These are phyloP conservation scores for Carex cristatella DNA, from an alignment of 176 grass and related monocot species.

Conservation along the genomic window DNA sequence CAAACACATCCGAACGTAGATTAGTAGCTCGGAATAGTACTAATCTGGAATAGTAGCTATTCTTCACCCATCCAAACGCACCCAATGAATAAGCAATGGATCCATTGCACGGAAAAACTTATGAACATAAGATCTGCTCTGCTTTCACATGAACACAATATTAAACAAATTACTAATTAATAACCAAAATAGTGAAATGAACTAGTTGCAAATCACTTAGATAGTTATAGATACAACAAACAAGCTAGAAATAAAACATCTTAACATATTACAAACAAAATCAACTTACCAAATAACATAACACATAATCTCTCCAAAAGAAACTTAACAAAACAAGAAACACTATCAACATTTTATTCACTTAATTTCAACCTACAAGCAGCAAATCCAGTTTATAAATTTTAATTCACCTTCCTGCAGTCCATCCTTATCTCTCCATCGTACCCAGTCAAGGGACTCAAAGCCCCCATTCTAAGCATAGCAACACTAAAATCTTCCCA, in stretches of 20 bases:
- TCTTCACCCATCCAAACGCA: too few relatives aligned
- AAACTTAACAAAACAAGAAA: neutral
- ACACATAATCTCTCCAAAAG: neutral
- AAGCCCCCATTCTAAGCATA: conserved; percentile 61
- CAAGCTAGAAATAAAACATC: neutral
- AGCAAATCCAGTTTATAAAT: neutral
- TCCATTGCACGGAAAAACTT: neutral
- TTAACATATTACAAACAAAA: neutral
- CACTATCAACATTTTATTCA: neutral
- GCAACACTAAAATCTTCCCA: conserved; percentile 56
- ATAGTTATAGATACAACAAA: neutral
- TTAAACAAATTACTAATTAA: neutral
- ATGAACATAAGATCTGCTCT: neutral
- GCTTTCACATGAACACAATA: neutral
- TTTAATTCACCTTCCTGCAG: conserved; percentile 25
- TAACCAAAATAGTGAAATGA: neutral
- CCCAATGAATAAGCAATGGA: too few relatives aligned
- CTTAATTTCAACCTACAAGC: neutral
- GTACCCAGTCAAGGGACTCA: conserved; percentile 18
- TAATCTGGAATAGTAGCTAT: too few relatives aligned
- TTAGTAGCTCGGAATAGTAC: too few relatives aligned
- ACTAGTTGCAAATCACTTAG: neutral
- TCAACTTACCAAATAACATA: neutral
- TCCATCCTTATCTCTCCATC: conserved; percentile 26
- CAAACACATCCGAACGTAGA: too few relatives aligned